Evolutionary conservation across 179 eudicot genomes (phyloP).

Genomic region (Gypsophila paniculata): DNA sequence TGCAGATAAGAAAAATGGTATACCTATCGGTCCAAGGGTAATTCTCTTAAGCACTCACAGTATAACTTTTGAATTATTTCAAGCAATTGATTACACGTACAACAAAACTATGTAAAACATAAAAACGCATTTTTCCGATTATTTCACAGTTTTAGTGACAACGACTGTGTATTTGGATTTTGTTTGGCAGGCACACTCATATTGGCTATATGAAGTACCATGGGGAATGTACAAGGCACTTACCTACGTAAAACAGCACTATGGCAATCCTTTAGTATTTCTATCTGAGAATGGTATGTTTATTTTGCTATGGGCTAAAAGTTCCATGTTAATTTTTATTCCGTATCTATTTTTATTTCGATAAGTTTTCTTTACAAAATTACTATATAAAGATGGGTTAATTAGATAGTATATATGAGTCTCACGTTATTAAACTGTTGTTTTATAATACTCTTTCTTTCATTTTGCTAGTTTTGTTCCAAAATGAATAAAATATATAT

Average conservation of each 20-base stretch:
- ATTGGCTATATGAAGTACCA: constrained; percentile 88
- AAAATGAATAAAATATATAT: no score
- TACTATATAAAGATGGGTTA: no score
- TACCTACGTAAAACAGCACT: constrained; percentile 62
- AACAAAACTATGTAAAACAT: no score
- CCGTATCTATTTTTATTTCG: no score
- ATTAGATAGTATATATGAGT: no score
- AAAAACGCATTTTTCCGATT: no score
- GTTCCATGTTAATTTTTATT: no score
- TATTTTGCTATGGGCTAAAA: not conserved
- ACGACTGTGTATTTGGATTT: not conserved
- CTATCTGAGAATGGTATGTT: constrained; percentile 73
- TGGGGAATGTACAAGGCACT: constrained; percentile 87
- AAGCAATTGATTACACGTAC: not conserved
- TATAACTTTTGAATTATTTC: not conserved
- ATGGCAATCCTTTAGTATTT: constrained; percentile 71
- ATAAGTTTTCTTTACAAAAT: no score
- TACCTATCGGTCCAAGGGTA: constrained; percentile 71
- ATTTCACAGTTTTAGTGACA: not conserved
- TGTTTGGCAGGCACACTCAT: constrained; percentile 56
- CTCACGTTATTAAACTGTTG: no score
- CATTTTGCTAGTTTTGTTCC: no score
- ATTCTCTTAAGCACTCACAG: not conserved
- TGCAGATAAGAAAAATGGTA: constrained; percentile 56
- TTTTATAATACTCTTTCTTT: no score